Base-by-base conservation (phyloP, 1,284 basidiomycete genomes). In the Mixia osmundae region DNA sequence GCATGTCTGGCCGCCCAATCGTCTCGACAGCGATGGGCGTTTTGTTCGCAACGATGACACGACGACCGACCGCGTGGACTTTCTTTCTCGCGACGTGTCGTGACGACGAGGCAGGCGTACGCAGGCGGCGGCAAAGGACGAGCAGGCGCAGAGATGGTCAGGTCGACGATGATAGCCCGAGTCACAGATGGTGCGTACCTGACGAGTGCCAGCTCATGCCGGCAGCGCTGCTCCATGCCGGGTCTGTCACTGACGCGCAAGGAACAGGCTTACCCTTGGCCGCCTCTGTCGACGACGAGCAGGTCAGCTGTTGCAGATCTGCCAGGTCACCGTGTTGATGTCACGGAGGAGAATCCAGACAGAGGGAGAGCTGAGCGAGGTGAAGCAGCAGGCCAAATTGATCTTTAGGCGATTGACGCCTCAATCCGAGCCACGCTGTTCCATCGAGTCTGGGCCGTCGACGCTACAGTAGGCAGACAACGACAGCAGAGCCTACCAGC, bases 311-410 rank as follows among this genome's bases (percentile, higher is more conserved):
- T 33, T n/a, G 23, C 14, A 14, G 15, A 19, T 9, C 2, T 21
- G 8, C 25, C 8, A 11, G 2, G 9, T 14, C 8, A 25, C 12
- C 26, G 12, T 33, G n/a, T 10, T 24, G 14, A 8, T 34, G n/a
- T 33, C 27, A 32, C 29, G 36, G 20, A 28, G 8, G 12, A 12
- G 3, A 30, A 19, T 24, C 41, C 52, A 91, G 82, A 89, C 78
- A 45, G 87, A 94, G 57, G 72, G 76, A 52, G 68, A 76, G 40
- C 64, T 97, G 33, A 79, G 85, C 50, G 89, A 95, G 59, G 83
- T 94, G 67, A 97, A 95, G 57, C 89, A 95, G 51, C 89, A 97
- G 56, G 73, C 85, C 33, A 97, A 97, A 59, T 68, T 95, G 49
- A 76, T 99, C 52, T 91, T 95, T 55, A 68, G 87, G 39, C 72